These are phyloP conservation scores for Crepidotus sp. DNA, from an alignment of 1,284 basidiomycete species.

Conservation along the genomic window DNA sequence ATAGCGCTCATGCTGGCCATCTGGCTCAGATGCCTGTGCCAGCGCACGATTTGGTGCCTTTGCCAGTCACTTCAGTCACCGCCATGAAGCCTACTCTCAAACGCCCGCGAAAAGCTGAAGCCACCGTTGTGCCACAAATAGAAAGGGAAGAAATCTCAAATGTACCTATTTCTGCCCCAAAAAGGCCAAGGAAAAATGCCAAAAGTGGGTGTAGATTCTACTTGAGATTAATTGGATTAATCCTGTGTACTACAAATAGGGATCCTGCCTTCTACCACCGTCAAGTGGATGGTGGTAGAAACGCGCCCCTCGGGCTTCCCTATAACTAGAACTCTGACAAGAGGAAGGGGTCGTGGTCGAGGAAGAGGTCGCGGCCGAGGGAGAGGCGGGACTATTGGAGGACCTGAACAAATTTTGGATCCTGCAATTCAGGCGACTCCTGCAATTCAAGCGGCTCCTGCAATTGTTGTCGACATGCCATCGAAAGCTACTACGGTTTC, in stretches of 20 bases:
- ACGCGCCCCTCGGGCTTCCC: neutral
- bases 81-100: neutral
- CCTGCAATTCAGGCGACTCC: neutral
- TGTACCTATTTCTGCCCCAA: neutral
- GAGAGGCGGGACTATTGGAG: neutral
- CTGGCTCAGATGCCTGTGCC: conserved; percentile 2
- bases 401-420: neutral
- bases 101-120: conserved; percentile 1
- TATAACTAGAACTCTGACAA: neutral
- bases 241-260: neutral
- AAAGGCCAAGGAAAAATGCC: conserved; percentile 5
- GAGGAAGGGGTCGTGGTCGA: conserved; percentile 5
- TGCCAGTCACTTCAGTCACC: neutral
- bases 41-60: conserved; percentile 3
- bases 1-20: neutral
- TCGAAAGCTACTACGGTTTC: neutral
- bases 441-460: neutral
- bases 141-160: neutral
- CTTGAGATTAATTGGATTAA: neutral
- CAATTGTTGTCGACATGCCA: neutral
- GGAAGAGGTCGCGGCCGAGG: conserved; percentile 7
- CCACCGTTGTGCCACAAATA: neutral
- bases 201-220: conserved; percentile 4
- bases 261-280: neutral
- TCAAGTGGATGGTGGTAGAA: conserved; percentile 6